Base-by-base conservation (phyloP, 1,284 basidiomycete genomes). In the Cutaneotrichosporon cutaneum region DNA sequence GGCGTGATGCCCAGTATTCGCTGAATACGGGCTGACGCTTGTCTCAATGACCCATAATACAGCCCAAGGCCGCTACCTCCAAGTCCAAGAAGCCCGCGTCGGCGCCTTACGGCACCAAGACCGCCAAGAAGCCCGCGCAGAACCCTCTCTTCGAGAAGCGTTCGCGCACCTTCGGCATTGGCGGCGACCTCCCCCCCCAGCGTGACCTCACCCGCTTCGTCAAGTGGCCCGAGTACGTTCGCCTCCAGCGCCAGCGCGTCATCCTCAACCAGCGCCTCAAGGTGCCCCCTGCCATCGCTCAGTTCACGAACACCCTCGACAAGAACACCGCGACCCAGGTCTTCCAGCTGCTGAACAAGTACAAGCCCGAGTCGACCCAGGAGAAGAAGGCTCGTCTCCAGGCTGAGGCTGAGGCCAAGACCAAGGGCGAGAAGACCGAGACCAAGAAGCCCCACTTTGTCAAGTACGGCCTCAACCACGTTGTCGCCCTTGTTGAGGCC, bases 201-300 rank as follows among this genome's bases (percentile, higher is more conserved):
- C 87, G 86, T 64, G 95, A 99, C 83, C 83, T 98, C 70, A 96
- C 92, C 68, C 92, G 94, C 80, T 98, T 98, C 83, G 92, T 98
- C 83, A 98, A 97, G 83, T 99, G 95, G 95, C 95, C 95, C 72
- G 93, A 95, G 84, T 99, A 99, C 79, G 88, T 99, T 72, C 92
- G 93, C 78, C 90, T 98, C 65, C 95, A 99, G 82, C 89, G 95
- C 81, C 94, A 98, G 83, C 96, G 95, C 85, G 93, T 98, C 77
- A 96, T 99, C 83, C 90, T 99, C 69, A 85, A 92, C 87, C 94
- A 98, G 84, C 93, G 95, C 77, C 86, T 99, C 74, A 99, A 99
- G 88, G 94, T 97, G 39, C 95, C 95, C 74, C 95, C 95, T 59
- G 92, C 95, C 73, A 96, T 99, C 75, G 92, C 93, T 59, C 95